Conservation (phyloP, 164 flowering plant genomes). For the Malania oleifera region DNA sequence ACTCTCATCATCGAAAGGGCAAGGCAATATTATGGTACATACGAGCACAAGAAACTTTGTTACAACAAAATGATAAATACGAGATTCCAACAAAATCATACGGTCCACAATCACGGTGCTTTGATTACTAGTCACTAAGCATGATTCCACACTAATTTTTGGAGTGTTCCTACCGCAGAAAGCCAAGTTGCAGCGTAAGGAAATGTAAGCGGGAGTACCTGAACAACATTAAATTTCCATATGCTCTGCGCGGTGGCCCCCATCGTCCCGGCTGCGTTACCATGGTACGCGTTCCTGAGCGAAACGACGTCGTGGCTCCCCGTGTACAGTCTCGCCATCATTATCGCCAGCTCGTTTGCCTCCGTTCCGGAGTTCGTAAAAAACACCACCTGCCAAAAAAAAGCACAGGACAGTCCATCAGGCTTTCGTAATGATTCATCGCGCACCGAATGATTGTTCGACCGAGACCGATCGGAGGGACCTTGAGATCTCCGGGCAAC, state of each 20-base stretch:
- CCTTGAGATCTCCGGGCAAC: slow-evolving; percentile 92
- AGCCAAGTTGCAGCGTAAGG: too few species aligned
- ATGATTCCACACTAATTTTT: too few species aligned
- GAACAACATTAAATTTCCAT: slow-evolving; percentile 81
- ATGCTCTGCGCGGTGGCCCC: slow-evolving; percentile 76
- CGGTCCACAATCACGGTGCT: too few species aligned
- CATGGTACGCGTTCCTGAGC: slow-evolving; percentile 85
- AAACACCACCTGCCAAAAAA: slow-evolving; percentile 61
- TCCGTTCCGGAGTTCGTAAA: slow-evolving; percentile 98
- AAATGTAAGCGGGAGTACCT: slow-evolving; percentile 63
- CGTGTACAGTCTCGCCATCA: slow-evolving; percentile 83
- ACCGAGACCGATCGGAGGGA: slow-evolving; percentile 10
- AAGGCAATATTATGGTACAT: too few species aligned
- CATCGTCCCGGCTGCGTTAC: slow-evolving; percentile 91
- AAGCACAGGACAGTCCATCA: neutral
- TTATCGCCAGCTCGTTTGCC: slow-evolving; percentile 91
- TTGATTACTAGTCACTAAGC: too few species aligned
- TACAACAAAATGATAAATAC: too few species aligned
- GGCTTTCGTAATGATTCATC: neutral
- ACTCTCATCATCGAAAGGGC: too few species aligned
- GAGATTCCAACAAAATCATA: too few species aligned
- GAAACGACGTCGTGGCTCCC: slow-evolving; percentile 80
- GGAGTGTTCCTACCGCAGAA: too few species aligned
- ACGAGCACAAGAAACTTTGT: too few species aligned
- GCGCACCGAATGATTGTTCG: neutral